Evolutionary conservation across 352 stramenopile species (phyloP), one percentile per base, ranked within the genome.

Genomic region (Phytophthora podocarpi): DNA sequence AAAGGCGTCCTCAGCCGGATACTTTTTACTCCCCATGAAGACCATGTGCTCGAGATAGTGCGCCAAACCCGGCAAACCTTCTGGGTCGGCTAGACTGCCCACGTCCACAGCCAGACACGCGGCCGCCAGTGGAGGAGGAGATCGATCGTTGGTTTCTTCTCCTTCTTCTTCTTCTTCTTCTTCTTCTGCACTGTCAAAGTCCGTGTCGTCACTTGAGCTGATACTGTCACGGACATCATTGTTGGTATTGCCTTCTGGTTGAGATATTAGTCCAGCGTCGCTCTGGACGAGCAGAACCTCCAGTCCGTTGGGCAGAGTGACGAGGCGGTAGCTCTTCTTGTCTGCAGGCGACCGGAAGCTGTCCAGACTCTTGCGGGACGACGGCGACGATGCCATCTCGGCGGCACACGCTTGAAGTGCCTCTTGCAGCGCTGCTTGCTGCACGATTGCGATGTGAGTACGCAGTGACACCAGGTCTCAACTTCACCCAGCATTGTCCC

Each of bases 41-140:
- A 97, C 66, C 92, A 98, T 97, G 76, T 98, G 92, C 70, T 98
- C 90, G 18, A 97, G 72, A 54, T 91, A 96, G 54, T 97, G 88
- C 8, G 86, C 87, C 7, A 91, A 59, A 3, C 85, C 90, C 12
- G 73, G 76, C 11, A 94, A 37, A 8, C 75, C 53, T 31, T 73
- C 34, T 1, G 85, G 80, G 27, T 97, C 86, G 1, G 68, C 7
- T 55, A 90, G 74, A 57, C 77, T 88, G 6, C 82, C 82, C 1
- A 89, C 74, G 24, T 72, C 62, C 9, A 91, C 82, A 15, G 82
- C 67, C 49, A 91, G 46, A 58, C 78, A 88, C 23, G 76, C 82
- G 10, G 70, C 80, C 7, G 80, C 77, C 26, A 73, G 57, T 59
- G 75, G 18, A 32, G 59, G n/a, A 36, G 58, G n/a, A 40, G 60